Conservation (phyloP, 208 protist species). For the Trypanosoma lewisi region DNA sequence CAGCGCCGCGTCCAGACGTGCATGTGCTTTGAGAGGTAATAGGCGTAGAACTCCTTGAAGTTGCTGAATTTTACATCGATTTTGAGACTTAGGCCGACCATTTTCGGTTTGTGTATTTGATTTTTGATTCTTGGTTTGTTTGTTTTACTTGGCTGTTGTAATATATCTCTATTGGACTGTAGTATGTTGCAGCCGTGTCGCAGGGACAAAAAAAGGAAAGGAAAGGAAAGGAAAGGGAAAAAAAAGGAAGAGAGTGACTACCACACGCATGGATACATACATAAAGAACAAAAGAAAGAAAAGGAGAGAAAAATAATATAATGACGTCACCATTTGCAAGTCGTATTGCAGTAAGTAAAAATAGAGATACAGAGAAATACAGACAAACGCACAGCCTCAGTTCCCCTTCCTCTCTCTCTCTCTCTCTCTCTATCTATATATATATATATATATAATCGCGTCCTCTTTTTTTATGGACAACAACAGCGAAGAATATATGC, state of each 20-base stretch:
- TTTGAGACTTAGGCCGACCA: slow-evolving; percentile 53
- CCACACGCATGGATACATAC: slow-evolving; percentile 11
- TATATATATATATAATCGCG: too few species aligned
- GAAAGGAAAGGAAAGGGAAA: slow-evolving; percentile 6
- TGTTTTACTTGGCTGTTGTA: neutral
- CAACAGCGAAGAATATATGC: too few species aligned
- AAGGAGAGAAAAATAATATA: neutral
- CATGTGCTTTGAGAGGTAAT: slow-evolving; percentile 60
- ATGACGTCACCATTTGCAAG: neutral
- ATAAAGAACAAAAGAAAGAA: neutral
- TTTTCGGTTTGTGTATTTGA: slow-evolving; percentile 13
- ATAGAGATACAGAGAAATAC: too few species aligned
- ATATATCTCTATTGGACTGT: neutral
- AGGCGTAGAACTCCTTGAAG: slow-evolving; percentile 62
- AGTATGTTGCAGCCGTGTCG: too few species aligned
- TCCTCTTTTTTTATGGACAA: too few species aligned
- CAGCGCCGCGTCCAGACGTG: slow-evolving; percentile 42
- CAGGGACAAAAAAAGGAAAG: slow-evolving; percentile 9
- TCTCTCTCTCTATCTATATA: too few species aligned
- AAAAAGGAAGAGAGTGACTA: slow-evolving; percentile 20
- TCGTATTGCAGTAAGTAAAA: too few species aligned
- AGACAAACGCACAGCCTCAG: too few species aligned
- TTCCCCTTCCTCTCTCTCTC: too few species aligned
- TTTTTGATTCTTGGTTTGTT: neutral
- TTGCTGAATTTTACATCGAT: slow-evolving; percentile 40